These are phyloP conservation scores for Talaromyces liani DNA, from an alignment of 495 filamentous ascomycete species.

Conservation along the genomic window DNA sequence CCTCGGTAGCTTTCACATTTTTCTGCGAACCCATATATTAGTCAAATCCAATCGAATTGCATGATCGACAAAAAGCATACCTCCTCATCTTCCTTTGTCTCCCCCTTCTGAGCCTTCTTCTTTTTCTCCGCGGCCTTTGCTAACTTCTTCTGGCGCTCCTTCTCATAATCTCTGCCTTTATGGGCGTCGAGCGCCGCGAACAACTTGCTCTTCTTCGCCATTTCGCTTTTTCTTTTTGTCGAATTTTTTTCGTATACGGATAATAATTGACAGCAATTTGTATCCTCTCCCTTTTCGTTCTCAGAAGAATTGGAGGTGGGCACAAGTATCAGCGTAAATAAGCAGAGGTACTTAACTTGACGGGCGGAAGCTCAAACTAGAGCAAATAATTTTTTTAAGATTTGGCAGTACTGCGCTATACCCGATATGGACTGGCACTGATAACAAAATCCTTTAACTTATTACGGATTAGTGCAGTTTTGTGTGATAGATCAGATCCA, in stretches of 20 bases:
- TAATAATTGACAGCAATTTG: neutral
- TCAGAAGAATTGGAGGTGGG: neutral
- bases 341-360: neutral
- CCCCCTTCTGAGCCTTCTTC: constrained; percentile 33
- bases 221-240: constrained; percentile 16
- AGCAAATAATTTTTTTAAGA: constrained; percentile 8
- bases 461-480: neutral
- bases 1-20: neutral
- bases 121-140: constrained; percentile 47
- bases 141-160: constrained; percentile 57
- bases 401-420: constrained; percentile 1
- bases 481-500: neutral
- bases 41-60: neutral
- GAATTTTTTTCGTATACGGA: neutral
- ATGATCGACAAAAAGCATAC: neutral
- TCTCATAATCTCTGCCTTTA: constrained; percentile 59
- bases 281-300: neutral
- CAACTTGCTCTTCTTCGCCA: constrained; percentile 60
- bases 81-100: constrained; percentile 23
- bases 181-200: constrained; percentile 59
- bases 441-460: neutral
- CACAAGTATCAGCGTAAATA: neutral
- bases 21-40: neutral
- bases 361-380: neutral
- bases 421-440: constrained; percentile 6